These are phyloP conservation scores for Podila verticillata DNA, from an alignment of 192 early-diverging fungal species.

Conservation along the genomic window DNA sequence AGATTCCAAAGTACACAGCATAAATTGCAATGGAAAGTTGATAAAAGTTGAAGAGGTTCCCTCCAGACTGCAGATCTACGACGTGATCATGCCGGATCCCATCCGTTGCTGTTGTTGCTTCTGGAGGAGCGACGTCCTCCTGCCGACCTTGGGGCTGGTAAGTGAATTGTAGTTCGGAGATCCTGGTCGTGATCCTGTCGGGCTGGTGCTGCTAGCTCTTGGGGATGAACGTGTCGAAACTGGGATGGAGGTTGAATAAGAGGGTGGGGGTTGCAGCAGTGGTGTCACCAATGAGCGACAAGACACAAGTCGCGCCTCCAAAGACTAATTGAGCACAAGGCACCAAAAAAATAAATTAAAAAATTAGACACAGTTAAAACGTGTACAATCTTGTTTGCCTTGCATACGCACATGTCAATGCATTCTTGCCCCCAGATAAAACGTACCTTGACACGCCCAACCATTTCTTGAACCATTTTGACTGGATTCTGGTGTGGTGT, in stretches of 20 bases:
- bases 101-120: constrained; percentile 35
- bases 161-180: constrained; percentile 16
- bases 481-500: constrained; percentile 64
- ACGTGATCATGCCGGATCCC: too few relatives aligned
- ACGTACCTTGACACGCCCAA: constrained; percentile 75
- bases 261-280: constrained; percentile 66
- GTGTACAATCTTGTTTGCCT: neutral
- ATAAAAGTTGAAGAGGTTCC: too few relatives aligned
- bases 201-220: neutral
- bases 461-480: constrained; percentile 79
- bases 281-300: constrained; percentile 82
- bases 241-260: constrained; percentile 51
- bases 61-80: too few relatives aligned
- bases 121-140: constrained; percentile 42
- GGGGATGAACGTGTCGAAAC: constrained; percentile 21
- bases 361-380: neutral
- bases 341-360: too few relatives aligned
- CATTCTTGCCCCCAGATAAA: neutral
- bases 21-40: too few relatives aligned
- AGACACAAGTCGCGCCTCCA: constrained; percentile 78
- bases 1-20: too few relatives aligned
- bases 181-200: constrained; percentile 16
- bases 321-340: constrained; percentile 48
- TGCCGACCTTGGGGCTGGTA: constrained; percentile 18
- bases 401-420: neutral